Base-by-base conservation (phyloP, 768 basidiomycete genomes). In the Psilocybe sp. region DNA sequence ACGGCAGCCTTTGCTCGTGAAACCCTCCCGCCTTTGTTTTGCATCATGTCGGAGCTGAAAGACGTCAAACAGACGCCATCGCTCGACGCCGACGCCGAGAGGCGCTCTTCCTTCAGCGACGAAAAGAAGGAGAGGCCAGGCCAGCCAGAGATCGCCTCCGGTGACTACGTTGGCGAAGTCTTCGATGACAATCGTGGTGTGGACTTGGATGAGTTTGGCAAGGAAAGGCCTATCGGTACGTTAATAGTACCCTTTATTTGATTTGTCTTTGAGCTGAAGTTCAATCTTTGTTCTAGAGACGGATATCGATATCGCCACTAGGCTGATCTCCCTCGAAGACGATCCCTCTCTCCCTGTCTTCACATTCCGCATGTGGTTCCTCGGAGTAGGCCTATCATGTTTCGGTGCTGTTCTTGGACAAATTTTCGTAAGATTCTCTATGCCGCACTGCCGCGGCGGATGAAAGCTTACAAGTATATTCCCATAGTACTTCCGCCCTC, bases 281-380 rank as follows among this genome's bases (percentile, higher is more conserved):
- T 31, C 16, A 5, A 13, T 41, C 35, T 16, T 15, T 34, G 40
- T 3, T 15, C 13, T 40, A 75, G 78, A 70, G 50, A 78, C 76
- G 8, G 74, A 75, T 50, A 46, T 69, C 33, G 78, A 80, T 53
- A 65, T 74, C 23, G 75, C 73, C 8, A 71, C 72, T 13, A 76
- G 76, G 41, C 69, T 79, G 11, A 74, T 80, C 50, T 78, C 77
- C 1, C 68, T 79, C 14, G 78, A 78, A 37, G 80, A 80, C 53
- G 78, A 80, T 57, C 74, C 81, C 0, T 66, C 66, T 0, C 66
- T 79, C 0, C 78, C 72, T 0, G 66, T 70, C 0, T 75, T 77
- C 52, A 82, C 81, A 0, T 80, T 84, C 64, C 67, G 81, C 13
- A 75, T 80, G 59, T 75, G 77, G 71, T 73, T 82, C 62, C 69